A percentile compares a stretch with the other conserved stretches of the same genome.
Conservation (phyloP, 1,284 basidiomycete genomes). For the Ganoderma multipileum region DNA sequence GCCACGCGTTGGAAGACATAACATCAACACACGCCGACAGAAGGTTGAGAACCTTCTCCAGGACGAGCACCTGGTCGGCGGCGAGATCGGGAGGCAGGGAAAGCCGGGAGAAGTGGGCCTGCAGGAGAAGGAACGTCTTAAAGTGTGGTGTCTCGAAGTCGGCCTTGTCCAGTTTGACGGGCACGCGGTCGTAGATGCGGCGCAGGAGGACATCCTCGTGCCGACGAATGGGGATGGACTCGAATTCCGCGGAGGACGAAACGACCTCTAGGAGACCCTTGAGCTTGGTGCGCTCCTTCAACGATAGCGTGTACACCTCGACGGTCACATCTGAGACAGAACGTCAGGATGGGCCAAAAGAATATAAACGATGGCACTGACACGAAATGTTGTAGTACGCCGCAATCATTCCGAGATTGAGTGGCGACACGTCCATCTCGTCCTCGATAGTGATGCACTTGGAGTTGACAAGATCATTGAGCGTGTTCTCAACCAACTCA, state of each 20-base stretch:
- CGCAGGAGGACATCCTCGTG: constrained; percentile 85
- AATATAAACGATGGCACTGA: constrained; percentile 42
- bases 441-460: constrained; percentile 96
- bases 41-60: constrained; percentile 91
- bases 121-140: constrained; percentile 96
- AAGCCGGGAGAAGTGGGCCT: constrained; percentile 96
- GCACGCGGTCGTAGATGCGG: constrained; percentile 96
- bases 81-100: constrained; percentile 92
- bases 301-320: constrained; percentile 94
- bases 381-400: constrained; percentile 93
- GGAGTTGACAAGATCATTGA: constrained; percentile 90
- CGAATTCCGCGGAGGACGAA: constrained; percentile 96
- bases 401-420: constrained; percentile 97
- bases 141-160: constrained; percentile 96
- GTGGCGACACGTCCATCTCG: constrained; percentile 91
- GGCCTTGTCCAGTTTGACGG: constrained; percentile 87
- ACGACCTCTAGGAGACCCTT: constrained; percentile 97
- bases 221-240: constrained; percentile 92
- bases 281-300: constrained; percentile 97
- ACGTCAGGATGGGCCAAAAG: constrained; percentile 15
- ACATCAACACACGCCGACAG: constrained; percentile 96
- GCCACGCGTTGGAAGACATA: constrained; percentile 95
- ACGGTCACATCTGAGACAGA: constrained; percentile 82
- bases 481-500: constrained; percentile 93
- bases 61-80: constrained; percentile 86